Conservation (phyloP, 345 rosid species). For the Linum usitatissimum region DNA sequence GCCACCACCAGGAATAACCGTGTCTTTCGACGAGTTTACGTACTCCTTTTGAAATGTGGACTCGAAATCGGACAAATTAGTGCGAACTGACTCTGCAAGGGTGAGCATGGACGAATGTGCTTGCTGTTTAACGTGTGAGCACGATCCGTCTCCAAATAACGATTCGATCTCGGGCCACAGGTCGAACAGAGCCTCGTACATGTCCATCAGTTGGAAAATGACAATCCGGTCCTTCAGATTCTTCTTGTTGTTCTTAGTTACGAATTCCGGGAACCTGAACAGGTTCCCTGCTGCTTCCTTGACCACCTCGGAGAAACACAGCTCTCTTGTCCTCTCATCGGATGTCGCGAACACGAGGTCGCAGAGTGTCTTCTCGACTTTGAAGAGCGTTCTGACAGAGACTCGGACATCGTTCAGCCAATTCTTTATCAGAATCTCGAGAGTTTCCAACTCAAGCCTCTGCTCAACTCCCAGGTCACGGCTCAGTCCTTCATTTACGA, state of each 20-base stretch:
- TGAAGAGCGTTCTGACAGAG: conserved; percentile 41
- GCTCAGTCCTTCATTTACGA: conserved; percentile 55
- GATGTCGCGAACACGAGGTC: conserved; percentile 55
- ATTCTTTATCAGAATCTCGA: conserved; percentile 37
- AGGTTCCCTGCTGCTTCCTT: conserved; percentile 50
- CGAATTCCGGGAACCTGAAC: conserved; percentile 46
- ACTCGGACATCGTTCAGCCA: conserved; percentile 55
- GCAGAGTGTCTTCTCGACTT: conserved; percentile 52
- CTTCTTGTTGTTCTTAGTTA: conserved; percentile 40
- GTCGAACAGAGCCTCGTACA: conserved; percentile 34
- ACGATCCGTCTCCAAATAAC: conserved; percentile 14
- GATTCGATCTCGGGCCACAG: conserved; percentile 23
- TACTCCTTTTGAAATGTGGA: conserved; percentile 16
- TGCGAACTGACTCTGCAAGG: conserved; percentile 14
- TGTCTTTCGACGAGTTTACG: conserved; percentile 19
- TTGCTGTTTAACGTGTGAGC: conserved; percentile 9
- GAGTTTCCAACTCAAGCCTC: conserved; percentile 48
- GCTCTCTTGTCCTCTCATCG: conserved; percentile 35
- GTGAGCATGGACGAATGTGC: conserved; percentile 10
- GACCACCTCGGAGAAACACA: conserved; percentile 53
- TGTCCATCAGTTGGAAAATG: conserved; percentile 47
- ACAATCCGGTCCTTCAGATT: conserved; percentile 11
- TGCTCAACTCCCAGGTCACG: conserved; percentile 44
- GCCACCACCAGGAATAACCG: conserved; percentile 13
- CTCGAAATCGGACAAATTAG: conserved; percentile 13